Percentiles rank a stretch among this genome's conserved stretches.
Conservation (phyloP, 768 basidiomycete genomes). For the Naematelia encephala region DNA sequence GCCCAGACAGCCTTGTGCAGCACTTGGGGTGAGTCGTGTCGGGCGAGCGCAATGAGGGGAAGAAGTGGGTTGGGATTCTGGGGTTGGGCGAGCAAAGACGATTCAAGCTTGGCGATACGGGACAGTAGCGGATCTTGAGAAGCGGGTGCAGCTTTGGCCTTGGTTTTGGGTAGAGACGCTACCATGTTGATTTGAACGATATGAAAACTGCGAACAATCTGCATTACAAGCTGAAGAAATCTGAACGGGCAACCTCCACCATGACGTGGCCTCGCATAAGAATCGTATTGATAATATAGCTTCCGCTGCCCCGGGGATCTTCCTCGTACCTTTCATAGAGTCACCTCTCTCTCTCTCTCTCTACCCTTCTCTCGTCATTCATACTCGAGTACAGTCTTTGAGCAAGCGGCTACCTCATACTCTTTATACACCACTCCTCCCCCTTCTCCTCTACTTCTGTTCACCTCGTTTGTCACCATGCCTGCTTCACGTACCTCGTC, state of each 20-base stretch:
- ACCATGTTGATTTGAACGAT: slow-evolving; percentile 13
- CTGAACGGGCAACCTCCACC: neutral
- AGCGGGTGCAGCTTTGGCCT: slow-evolving; percentile 1
- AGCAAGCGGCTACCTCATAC: no score
- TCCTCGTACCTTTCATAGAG: no score
- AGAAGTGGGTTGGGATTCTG: slow-evolving; percentile 70
- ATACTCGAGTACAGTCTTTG: no score
- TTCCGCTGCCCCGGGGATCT: no score
- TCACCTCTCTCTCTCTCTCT: no score
- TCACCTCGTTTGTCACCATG: no score
- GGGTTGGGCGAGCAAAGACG: slow-evolving; percentile 57
- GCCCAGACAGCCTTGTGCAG: slow-evolving; percentile 77
- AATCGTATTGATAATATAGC: neutral
- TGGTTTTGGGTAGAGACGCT: slow-evolving; percentile 10
- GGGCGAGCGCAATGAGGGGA: slow-evolving; percentile 66
- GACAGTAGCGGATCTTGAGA: slow-evolving; percentile 17
- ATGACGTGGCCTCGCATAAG: neutral
- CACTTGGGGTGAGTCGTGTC: slow-evolving; percentile 55
- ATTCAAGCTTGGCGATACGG: slow-evolving; percentile 53
- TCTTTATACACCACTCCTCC: no score
- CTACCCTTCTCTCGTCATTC: no score
- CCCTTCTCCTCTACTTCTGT: no score
- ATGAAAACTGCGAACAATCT: neutral
- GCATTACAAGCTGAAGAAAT: neutral
- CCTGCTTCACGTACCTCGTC: slow-evolving; percentile 9